phyloP scores from a whole-genome alignment of 257 asterid genomes.

The Craterostigma plantagineum region DNA sequence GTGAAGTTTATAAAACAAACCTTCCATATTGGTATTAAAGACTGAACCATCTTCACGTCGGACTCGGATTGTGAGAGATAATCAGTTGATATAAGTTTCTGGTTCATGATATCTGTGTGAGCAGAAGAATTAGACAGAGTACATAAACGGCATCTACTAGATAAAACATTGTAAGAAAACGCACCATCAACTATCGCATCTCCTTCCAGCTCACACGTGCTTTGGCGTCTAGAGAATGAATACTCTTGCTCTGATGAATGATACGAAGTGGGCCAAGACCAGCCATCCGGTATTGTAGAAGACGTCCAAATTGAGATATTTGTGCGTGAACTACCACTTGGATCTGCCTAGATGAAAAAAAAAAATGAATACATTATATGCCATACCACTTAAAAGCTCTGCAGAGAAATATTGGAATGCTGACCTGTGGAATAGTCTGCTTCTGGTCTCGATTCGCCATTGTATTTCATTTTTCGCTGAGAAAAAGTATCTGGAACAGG shows the following conservation, averaged over 20 bases:
- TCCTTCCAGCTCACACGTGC: constrained; percentile 80
- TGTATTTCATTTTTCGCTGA: constrained; percentile 18
- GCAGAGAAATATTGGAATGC: constrained; percentile 8
- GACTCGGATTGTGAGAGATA: constrained; percentile 60
- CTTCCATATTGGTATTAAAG: constrained; percentile 94
- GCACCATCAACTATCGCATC: constrained; percentile 76
- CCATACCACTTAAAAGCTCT: constrained; percentile 6
- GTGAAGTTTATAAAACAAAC: constrained; percentile 24
- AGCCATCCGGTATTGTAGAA: constrained; percentile 65
- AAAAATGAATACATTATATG: constrained; percentile 12
- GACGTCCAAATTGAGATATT: constrained; percentile 49
- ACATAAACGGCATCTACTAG: too few relatives aligned
- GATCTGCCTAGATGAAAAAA: constrained; percentile 51
- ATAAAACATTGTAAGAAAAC: constrained; percentile 5
- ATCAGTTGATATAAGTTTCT: constrained; percentile 33
- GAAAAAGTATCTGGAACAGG: constrained; percentile 59
- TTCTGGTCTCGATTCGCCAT: constrained; percentile 15
- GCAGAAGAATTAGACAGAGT: background rate
- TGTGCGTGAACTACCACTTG: constrained; percentile 17
- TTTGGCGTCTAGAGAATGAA: constrained; percentile 42
- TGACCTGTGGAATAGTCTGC: constrained; percentile 14
- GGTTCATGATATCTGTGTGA: constrained; percentile 68
- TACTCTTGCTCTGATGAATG: constrained; percentile 24
- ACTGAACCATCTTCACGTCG: constrained; percentile 73
- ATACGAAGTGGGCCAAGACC: constrained; percentile 47